A percentile compares a stretch with the other conserved stretches of the same genome.
phyloP scores from a whole-genome alignment of 2,329 filamentous ascomycete genomes.

The Verticillium albo-atrum region DNA sequence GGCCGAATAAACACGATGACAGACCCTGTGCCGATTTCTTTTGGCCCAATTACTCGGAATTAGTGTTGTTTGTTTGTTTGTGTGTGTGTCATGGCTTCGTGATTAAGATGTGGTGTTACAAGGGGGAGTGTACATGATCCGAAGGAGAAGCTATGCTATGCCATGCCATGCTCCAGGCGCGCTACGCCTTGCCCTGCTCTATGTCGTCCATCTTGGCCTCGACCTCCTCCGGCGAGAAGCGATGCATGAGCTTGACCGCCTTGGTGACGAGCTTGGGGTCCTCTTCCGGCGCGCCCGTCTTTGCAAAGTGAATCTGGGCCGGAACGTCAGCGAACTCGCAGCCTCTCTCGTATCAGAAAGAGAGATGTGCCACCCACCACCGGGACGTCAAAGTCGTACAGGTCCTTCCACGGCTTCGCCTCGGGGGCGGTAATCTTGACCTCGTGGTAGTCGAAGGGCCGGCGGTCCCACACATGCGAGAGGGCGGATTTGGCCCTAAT shows the following conservation, averaged over 20 bases:
- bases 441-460: constrained; percentile 66
- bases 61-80: too few relatives aligned
- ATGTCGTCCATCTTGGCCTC: constrained; percentile 63
- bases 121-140: neutral
- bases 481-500: constrained; percentile 63
- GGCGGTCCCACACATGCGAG: constrained; percentile 60
- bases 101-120: neutral
- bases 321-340: neutral
- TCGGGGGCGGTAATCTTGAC: constrained; percentile 64
- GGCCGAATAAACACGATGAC: neutral
- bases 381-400: constrained; percentile 80
- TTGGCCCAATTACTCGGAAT: too few relatives aligned
- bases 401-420: constrained; percentile 60
- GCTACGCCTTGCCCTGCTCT: constrained; percentile 21
- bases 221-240: constrained; percentile 65
- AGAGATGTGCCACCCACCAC: constrained; percentile 54
- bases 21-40: too few relatives aligned
- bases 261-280: constrained; percentile 49
- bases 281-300: constrained; percentile 43
- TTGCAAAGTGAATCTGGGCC: constrained; percentile 58
- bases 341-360: neutral
- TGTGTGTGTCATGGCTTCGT: neutral
- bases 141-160: neutral
- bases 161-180: constrained; percentile 23
- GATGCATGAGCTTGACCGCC: constrained; percentile 72